Conservation (phyloP, 164 flowering plant genomes). For the Magnolia officinalis region DNA sequence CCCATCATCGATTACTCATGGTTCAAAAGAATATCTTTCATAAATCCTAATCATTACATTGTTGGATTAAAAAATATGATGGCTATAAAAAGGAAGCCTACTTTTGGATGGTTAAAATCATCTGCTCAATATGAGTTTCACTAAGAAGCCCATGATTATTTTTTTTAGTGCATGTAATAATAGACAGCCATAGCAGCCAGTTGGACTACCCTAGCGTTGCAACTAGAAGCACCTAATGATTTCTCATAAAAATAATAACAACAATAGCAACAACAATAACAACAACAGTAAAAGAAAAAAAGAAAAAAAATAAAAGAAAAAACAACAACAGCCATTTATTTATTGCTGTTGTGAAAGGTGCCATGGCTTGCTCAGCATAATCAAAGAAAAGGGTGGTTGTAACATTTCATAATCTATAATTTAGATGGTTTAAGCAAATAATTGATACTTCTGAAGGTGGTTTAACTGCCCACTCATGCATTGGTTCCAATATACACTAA, state of each 20-base stretch:
- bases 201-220: no score
- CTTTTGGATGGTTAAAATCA: no score
- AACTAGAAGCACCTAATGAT: no score
- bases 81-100: no score
- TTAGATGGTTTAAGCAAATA: constrained; percentile 4
- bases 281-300: background rate
- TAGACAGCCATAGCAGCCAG: no score
- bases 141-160: no score
- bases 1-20: background rate
- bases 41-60: no score
- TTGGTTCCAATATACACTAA: background rate
- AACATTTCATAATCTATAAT: background rate
- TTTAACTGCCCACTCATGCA: constrained; percentile 11
- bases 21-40: background rate
- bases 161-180: no score
- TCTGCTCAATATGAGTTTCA: no score
- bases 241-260: no score
- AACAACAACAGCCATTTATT: background rate
- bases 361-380: background rate
- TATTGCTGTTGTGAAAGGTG: background rate
- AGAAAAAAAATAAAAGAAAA: no score
- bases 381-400: background rate
- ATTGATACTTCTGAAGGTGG: constrained; percentile 5
- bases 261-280: background rate
- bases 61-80: no score